Conservation (phyloP, 768 basidiomycete genomes). For the Cyclocybe cylindracea region DNA sequence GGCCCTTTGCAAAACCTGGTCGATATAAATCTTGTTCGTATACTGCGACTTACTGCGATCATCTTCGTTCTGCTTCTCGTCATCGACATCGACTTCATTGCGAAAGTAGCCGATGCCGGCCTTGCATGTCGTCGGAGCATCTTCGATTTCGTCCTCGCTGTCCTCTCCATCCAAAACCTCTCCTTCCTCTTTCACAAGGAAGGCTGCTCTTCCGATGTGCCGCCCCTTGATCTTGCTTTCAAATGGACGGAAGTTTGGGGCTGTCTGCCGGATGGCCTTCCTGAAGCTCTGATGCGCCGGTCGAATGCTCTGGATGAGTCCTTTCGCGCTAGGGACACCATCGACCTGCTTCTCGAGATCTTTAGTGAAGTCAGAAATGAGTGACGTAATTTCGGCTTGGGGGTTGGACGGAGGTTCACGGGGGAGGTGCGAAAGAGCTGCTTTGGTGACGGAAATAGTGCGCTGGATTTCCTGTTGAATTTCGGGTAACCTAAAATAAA, state of each 20-base stretch:
- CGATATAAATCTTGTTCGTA: conserved; percentile 40
- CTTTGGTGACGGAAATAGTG: conserved; percentile 40
- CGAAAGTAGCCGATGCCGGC: too few relatives aligned
- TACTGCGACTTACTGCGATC: neutral
- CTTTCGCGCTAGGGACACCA: conserved; percentile 52
- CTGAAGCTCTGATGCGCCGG: conserved; percentile 50
- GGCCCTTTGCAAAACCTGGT: conserved; percentile 51
- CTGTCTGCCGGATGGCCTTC: conserved; percentile 46
- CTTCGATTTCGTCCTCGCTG: conserved; percentile 14
- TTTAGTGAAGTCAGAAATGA: conserved; percentile 47
- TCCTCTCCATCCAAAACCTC: conserved; percentile 21
- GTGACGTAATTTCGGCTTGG: conserved; percentile 51
- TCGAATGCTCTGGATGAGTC: conserved; percentile 57
- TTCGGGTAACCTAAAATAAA: conserved; percentile 56
- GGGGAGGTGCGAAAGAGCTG: conserved; percentile 35
- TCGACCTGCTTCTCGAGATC: conserved; percentile 48
- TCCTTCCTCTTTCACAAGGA: too few relatives aligned
- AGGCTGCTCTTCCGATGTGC: conserved; percentile 11
- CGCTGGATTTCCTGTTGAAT: conserved; percentile 59
- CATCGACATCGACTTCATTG: too few relatives aligned
- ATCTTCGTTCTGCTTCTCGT: too few relatives aligned
- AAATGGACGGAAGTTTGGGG: conserved; percentile 61
- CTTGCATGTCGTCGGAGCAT: neutral
- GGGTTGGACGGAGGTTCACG: conserved; percentile 57
- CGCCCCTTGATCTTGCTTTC: conserved; percentile 14